Evolutionary conservation across 2,329 filamentous ascomycete genomes (phyloP), one percentile per base, ranked within the genome.

Genomic region (Colletotrichum endophyticum): DNA sequence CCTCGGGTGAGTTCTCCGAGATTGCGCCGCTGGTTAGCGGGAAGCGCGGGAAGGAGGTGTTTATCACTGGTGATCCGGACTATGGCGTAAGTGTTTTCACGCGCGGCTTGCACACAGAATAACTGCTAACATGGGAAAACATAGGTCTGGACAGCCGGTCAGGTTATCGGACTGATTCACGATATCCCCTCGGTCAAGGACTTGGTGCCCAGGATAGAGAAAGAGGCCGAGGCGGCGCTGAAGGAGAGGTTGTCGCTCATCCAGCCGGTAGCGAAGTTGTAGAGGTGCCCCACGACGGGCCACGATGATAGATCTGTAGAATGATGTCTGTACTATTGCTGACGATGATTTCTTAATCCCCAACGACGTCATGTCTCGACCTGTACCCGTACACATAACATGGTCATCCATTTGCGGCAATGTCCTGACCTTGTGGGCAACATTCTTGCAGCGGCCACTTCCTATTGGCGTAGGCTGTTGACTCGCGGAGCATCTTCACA

Each of bases 121-220:
- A 13, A 25, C 11, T 27, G 44, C 59, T 75, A 57, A 72, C 56
- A 27, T 32, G 78, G 7, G 76, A 22, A 81, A 64, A 79, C 7
- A 73, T 80, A 96, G 94, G 95, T 98, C 53, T 99, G 97, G 97
- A 99, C 97, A 25, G 96, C 96, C 11, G 97, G 97, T 13, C 96
- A 98, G 84, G 96, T 99, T 79, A 98, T 99, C 79, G 95, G 95
- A 8, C 84, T 97, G 72, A 97, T 97, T 78, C 92, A 96, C 80
- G 95, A 97, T 81, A 95, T 96, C 71, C 94, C 94, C 11, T 95
- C 93, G 0, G 96, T 95, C 82, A 90, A 90, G 63, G 92, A 87
- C 2, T 87, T 97, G 30, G 86, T 96, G 12, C 88, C 88, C 79
- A 91, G 95, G 73, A 96, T 97, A 80, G 94, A 96, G 87, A 92